A percentile compares a stretch with the other conserved stretches of the same genome.
Evolutionary conservation across 371 early-diverging fungal species (phyloP).

Genomic region (Mucor velutinosus): DNA sequence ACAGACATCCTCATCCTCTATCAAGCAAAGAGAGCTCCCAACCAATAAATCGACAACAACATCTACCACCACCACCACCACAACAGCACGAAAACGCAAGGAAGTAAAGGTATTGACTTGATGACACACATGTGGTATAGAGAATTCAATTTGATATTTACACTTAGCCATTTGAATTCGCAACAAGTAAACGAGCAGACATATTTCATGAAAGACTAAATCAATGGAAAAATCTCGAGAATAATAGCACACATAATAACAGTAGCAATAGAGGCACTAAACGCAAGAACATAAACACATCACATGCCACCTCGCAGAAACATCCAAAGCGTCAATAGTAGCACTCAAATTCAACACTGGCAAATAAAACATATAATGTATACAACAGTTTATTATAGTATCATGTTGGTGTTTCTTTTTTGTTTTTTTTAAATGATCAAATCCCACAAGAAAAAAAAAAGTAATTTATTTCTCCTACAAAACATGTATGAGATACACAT

Average conservation of each 20-base stretch:
- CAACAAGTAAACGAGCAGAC: slow-evolving; percentile 2
- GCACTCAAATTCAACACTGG: background rate
- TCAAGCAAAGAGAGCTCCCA: background rate
- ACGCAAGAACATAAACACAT: slow-evolving; percentile 5
- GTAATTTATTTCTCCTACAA: slow-evolving; percentile 72
- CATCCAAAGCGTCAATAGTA: background rate
- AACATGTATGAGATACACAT: slow-evolving; percentile 67
- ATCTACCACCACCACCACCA: background rate
- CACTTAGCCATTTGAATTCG: slow-evolving; percentile 17
- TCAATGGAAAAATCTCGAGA: slow-evolving; percentile 4
- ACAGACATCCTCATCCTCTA: slow-evolving; percentile 4
- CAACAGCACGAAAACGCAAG: background rate
- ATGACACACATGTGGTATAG: background rate
- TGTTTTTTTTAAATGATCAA: background rate
- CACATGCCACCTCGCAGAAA: background rate
- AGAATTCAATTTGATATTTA: background rate
- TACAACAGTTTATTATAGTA: background rate
- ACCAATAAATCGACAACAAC: background rate
- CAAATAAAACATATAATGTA: background rate
- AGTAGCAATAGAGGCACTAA: slow-evolving; percentile 2
- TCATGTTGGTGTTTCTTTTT: background rate
- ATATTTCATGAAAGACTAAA: slow-evolving; percentile 11
- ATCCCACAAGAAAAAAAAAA: background rate
- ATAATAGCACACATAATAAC: background rate
- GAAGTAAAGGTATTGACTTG: slow-evolving; percentile 1